Percentiles rank a stretch among this genome's conserved stretches.
Conservation (phyloP, 1,284 basidiomycete genomes). For the Apiotrichum akiyoshidainum region DNA sequence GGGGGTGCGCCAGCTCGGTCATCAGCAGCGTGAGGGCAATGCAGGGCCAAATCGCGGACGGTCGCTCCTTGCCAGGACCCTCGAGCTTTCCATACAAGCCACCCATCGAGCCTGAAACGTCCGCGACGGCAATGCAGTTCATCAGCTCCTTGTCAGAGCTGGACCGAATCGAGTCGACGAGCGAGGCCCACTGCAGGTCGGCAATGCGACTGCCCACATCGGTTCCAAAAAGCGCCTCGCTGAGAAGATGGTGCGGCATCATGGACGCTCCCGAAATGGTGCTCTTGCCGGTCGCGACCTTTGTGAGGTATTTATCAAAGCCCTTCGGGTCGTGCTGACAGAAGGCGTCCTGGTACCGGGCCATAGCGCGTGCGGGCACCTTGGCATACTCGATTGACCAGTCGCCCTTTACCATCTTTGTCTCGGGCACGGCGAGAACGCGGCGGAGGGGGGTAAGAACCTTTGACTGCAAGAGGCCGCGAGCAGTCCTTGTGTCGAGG, state of each 20-base stretch:
- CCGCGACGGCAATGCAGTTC: constrained; percentile 65
- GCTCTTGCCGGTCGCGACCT: constrained; percentile 56
- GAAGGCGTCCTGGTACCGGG: constrained; percentile 57
- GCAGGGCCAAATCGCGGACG: constrained; percentile 59
- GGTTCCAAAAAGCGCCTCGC: constrained; percentile 13
- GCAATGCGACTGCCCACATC: constrained; percentile 48
- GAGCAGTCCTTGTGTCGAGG: constrained; percentile 33
- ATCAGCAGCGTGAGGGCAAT: constrained; percentile 65
- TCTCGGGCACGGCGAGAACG: constrained; percentile 56
- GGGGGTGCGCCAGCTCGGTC: constrained; percentile 60
- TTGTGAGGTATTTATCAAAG: constrained; percentile 59
- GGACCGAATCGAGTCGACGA: constrained; percentile 58
- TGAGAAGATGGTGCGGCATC: constrained; percentile 32
- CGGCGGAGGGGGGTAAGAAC: constrained; percentile 58
- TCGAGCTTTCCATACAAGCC: neutral
- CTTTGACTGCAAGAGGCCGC: constrained; percentile 39
- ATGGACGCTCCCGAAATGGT: constrained; percentile 30
- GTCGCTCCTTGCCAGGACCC: neutral
- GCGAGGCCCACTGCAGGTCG: constrained; percentile 64
- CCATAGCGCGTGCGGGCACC: constrained; percentile 63
- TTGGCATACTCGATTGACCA: constrained; percentile 57
- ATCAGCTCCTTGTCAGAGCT: constrained; percentile 55
- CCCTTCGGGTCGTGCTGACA: constrained; percentile 59
- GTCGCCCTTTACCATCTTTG: constrained; percentile 55
- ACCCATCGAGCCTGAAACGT: constrained; percentile 71